Evolutionary conservation across 2,329 filamentous ascomycete species (phyloP), one percentile per base, ranked within the genome.

Genomic region (Monilinia fructicola): DNA sequence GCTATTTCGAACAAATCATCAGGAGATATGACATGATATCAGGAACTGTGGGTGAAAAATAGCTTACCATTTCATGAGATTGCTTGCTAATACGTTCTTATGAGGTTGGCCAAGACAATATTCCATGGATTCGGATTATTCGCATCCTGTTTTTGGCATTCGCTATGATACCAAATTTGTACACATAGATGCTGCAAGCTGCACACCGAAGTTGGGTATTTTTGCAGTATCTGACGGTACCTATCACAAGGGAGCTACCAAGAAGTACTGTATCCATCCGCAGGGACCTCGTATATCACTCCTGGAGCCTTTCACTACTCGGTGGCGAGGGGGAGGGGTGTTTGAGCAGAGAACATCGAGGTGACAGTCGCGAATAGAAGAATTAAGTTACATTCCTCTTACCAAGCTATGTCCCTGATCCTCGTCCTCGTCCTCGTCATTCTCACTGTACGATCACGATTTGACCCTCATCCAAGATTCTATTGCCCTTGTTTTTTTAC

Each of bases 241-340:
- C 3, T 23, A 46, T 31, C 21, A 6, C 7, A 11, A 38, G n/a
- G 21, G 63, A 48, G n/a, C 44, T 42, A 7, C 31, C 9, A 28
- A 48, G 18, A 28, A n/a, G 35, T 21, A 26, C 48, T 21, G 9
- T 31, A 50, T 18, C 40, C 40, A 42, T 10, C n/a, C 28, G 31
- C 54, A 59, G 23, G 54, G 35, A 21, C 35, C 44, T 65, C 54
- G 54, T 60, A 65, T 65, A 44, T 44, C 18, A 48, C 12, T 4
- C 35, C 31, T 35, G 31, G 31, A 35, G 31, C 44, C 44, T 31
- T n/a, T 53, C 35, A 26, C 18, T 48, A 23, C 44, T 60, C 7
- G 12, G 42, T 35, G 56, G 21, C 14, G 42, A 21, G 3, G 31
- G 31, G 31, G 3, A 35, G 9, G 31, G 31, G 31, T 5, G 31